These are phyloP conservation scores for Pseudogymnoascus sp. DNA, from an alignment of 2,329 filamentous ascomycete genomes.

Conservation along the genomic window DNA sequence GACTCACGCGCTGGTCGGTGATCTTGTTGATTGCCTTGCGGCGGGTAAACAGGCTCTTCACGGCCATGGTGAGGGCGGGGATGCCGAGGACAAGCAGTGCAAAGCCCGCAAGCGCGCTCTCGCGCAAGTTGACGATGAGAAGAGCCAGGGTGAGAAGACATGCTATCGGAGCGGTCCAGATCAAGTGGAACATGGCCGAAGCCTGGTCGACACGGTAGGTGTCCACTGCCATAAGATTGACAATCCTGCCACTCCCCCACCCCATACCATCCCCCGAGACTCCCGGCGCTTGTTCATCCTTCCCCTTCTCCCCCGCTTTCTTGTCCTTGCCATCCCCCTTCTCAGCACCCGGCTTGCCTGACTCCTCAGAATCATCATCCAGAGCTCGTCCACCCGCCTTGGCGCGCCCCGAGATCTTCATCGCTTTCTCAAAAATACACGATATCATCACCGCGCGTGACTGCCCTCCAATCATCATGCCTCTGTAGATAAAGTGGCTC, in stretches of 20 bases:
- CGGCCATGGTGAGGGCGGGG: conserved; percentile 68
- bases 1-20: conserved; percentile 82
- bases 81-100: conserved; percentile 72
- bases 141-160: conserved; percentile 73
- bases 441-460: conserved; percentile 73
- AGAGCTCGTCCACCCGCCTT: conserved; percentile 66
- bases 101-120: conserved; percentile 85
- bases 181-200: conserved; percentile 80
- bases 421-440: conserved; percentile 85
- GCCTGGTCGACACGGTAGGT: conserved; percentile 89
- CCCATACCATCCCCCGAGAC: conserved; percentile 65
- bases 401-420: conserved; percentile 80
- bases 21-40: conserved; percentile 82
- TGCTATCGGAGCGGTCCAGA: conserved; percentile 78
- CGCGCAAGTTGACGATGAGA: conserved; percentile 78
- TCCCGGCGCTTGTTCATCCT: conserved; percentile 36
- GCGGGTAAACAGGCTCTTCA: conserved; percentile 67
- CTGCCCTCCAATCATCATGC: conserved; percentile 88
- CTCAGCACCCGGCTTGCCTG: conserved; percentile 39
- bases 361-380: conserved; percentile 29
- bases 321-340: conserved; percentile 35
- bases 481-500: conserved; percentile 88
- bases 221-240: conserved; percentile 92
- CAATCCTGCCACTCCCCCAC: conserved; percentile 87
- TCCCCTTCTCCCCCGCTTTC: conserved; percentile 29